A percentile compares a stretch with the other conserved stretches of the same genome.
phyloP scores from a whole-genome alignment of 1,284 basidiomycete species.

The Trichosporon inkin region DNA sequence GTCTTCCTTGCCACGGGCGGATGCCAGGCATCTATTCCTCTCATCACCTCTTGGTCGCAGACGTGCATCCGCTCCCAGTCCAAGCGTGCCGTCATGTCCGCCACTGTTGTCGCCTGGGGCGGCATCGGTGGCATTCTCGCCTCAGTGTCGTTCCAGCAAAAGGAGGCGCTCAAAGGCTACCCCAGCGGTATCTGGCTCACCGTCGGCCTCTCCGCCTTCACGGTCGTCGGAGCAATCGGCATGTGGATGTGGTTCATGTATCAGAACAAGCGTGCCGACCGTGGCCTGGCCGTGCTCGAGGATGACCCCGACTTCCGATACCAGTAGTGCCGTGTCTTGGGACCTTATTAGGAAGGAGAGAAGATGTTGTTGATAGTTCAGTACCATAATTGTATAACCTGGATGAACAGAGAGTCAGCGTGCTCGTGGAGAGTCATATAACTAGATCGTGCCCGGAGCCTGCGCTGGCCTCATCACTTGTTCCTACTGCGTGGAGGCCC shows the following conservation, averaged over 20 bases:
- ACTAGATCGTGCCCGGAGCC: too few species aligned
- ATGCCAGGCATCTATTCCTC: conserved; percentile 35
- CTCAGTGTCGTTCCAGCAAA: conserved; percentile 13
- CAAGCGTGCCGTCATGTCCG: conserved; percentile 38
- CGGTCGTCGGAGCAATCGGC: neutral
- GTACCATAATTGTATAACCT: too few species aligned
- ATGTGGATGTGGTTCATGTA: conserved; percentile 14
- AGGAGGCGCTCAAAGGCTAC: conserved; percentile 13
- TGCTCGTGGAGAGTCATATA: too few species aligned
- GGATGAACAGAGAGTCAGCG: too few species aligned
- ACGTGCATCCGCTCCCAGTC: conserved; percentile 51
- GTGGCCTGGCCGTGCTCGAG: conserved; percentile 17
- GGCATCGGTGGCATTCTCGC: conserved; percentile 21
- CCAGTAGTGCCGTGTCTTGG: conserved; percentile 2
- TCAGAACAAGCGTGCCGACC: conserved; percentile 19
- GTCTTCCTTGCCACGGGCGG: conserved; percentile 39
- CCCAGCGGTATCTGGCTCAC: conserved; percentile 17
- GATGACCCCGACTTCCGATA: conserved; percentile 14
- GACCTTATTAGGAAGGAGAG: too few species aligned
- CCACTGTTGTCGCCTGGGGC: conserved; percentile 16
- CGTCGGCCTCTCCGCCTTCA: conserved; percentile 6
- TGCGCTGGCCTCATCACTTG: too few species aligned
- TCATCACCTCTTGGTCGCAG: conserved; percentile 40
- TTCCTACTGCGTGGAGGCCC: too few species aligned
- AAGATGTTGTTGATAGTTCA: too few species aligned